phyloP scores from a whole-genome alignment of 225 moss, liverwort and hornwort species.

The Marchantia paleacea region DNA sequence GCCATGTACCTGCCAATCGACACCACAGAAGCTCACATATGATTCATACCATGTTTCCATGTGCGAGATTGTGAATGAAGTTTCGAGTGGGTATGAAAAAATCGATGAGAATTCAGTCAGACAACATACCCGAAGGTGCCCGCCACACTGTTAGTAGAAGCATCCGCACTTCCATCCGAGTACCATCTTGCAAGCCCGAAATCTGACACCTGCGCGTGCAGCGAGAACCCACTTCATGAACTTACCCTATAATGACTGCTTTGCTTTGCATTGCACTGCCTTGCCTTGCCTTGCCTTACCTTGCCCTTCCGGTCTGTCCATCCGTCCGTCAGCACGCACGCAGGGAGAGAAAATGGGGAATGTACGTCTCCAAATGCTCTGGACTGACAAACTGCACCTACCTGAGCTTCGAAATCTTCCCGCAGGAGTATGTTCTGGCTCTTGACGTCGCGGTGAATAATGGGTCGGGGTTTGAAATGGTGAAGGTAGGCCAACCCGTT shows the following conservation, averaged over 20 bases:
- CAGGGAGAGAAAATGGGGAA: not conserved
- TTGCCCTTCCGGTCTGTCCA: no score
- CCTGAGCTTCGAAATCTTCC: slow-evolving; percentile 32
- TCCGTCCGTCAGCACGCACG: no score
- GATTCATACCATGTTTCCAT: no score
- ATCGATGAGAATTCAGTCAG: no score
- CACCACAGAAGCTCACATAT: no score
- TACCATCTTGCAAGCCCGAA: slow-evolving; percentile 39
- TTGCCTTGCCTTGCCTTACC: no score
- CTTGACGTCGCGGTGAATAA: slow-evolving; percentile 40
- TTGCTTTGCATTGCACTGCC: no score
- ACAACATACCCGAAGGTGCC: slow-evolving; percentile 36
- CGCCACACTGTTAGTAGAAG: slow-evolving; percentile 18
- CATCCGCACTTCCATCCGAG: not conserved
- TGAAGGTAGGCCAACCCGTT: slow-evolving; percentile 35
- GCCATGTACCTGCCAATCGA: slow-evolving; percentile 30
- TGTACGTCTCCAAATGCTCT: not conserved
- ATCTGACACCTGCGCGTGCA: slow-evolving; percentile 26
- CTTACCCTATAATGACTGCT: not conserved
- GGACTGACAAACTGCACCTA: not conserved
- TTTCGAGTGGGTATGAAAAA: no score
- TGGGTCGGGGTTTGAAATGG: slow-evolving; percentile 31
- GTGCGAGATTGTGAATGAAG: no score
- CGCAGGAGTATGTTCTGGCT: slow-evolving; percentile 32
- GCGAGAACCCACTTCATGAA: not conserved